phyloP scores from a whole-genome alignment of 192 early-diverging fungal genomes.

The Rhizophagus clarus region DNA sequence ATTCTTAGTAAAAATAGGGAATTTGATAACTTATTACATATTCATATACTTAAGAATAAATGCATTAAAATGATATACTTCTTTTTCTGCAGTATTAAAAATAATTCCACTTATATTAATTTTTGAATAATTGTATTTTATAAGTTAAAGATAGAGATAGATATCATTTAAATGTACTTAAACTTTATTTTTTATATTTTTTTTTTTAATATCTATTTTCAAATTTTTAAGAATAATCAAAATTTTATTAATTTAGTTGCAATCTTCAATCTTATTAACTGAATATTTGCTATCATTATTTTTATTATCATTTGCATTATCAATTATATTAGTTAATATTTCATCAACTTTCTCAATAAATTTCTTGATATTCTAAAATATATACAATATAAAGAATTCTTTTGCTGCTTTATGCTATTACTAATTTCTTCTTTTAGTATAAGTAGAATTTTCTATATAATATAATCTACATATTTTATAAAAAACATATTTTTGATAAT shows the following conservation, averaged over 20 bases:
- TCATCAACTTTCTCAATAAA: background rate
- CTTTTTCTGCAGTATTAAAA: no score
- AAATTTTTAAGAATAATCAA: background rate
- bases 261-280: conserved; percentile 1
- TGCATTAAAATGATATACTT: no score
- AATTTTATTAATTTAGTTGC: background rate
- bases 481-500: background rate
- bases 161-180: no score
- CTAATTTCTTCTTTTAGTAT: background rate
- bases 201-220: background rate
- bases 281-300: background rate
- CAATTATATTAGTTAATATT: background rate
- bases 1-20: background rate
- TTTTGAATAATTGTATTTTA: no score
- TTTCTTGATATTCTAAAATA: background rate
- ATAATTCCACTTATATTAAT: no score
- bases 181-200: no score
- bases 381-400: background rate
- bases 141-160: no score
- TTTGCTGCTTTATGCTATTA: conserved; percentile 6
- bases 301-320: background rate
- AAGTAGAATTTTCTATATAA: background rate
- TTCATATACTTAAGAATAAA: no score
- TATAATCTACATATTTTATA: background rate
- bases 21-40: background rate